A percentile compares a stretch with the other conserved stretches of the same genome.
Conservation (phyloP, 225 moss, liverwort and hornwort species). For the Thuidium tamariscinum region DNA sequence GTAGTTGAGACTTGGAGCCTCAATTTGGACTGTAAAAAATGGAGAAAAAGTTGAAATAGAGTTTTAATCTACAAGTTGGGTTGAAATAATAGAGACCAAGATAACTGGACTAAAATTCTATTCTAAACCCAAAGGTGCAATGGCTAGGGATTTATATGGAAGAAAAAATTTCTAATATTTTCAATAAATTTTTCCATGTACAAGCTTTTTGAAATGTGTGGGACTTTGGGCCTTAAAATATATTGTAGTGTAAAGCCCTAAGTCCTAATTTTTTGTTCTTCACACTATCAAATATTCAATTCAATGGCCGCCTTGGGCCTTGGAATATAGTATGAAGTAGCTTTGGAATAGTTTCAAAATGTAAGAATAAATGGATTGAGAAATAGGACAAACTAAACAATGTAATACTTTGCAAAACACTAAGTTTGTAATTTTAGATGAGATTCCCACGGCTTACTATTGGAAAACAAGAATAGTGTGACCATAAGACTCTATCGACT, state of each 20-base stretch:
- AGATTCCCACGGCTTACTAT: rapidly evolving
- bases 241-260: rapidly evolving
- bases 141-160: too few species aligned
- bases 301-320: neutral
- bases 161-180: neutral
- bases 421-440: neutral
- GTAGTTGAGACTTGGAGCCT: rapidly evolving
- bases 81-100: too few species aligned
- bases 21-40: neutral
- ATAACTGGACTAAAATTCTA: too few species aligned
- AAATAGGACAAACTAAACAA: neutral
- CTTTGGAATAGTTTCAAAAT: rapidly evolving
- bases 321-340: rapidly evolving
- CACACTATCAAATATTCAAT: neutral
- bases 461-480: neutral
- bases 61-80: too few species aligned
- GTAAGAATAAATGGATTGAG: neutral
- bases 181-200: too few species aligned
- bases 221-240: too few species aligned
- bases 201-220: too few species aligned
- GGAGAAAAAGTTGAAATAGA: too few species aligned
- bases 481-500: rapidly evolving
- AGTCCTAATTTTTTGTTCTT: neutral
- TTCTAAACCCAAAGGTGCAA: rapidly evolving
- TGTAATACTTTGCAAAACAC: too few species aligned